These are phyloP conservation scores for Tardiomyces digboiensis DNA, from an alignment of 1,139 yeast genomes.

Conservation along the genomic window DNA sequence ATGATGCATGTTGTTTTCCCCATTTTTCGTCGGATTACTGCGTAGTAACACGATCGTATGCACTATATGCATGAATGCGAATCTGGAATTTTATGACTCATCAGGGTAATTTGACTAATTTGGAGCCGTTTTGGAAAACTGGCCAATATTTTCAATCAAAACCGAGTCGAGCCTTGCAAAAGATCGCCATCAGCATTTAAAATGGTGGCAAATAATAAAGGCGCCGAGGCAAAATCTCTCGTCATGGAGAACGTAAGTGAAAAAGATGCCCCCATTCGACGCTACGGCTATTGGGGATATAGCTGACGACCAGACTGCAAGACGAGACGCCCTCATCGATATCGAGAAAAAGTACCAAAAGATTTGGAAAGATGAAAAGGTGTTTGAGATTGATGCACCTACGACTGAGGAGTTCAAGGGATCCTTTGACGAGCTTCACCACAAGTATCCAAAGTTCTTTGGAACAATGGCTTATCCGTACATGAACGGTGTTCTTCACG, in stretches of 20 bases:
- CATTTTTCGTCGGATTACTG: too few species aligned
- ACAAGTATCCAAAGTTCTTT: slow-evolving; percentile 77
- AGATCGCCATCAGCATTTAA: too few species aligned
- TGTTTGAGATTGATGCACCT: slow-evolving; percentile 87
- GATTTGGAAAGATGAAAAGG: slow-evolving; percentile 77
- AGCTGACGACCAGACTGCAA: slow-evolving; percentile 43
- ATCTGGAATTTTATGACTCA: too few species aligned
- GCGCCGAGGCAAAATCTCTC: slow-evolving; percentile 24
- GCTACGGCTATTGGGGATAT: not conserved
- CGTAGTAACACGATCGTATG: too few species aligned
- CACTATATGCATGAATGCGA: too few species aligned
- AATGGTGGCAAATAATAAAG: not conserved
- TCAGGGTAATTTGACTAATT: too few species aligned
- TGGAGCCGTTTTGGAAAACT: too few species aligned
- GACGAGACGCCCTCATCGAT: slow-evolving; percentile 88
- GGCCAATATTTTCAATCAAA: too few species aligned
- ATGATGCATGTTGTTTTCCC: not conserved
- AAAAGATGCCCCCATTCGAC: slow-evolving; percentile 15
- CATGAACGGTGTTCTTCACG: slow-evolving; percentile 98
- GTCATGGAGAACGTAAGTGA: slow-evolving; percentile 28
- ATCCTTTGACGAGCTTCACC: slow-evolving; percentile 62
- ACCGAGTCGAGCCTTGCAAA: too few species aligned
- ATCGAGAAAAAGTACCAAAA: slow-evolving; percentile 87
- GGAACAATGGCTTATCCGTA: slow-evolving; percentile 98
- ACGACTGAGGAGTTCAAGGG: slow-evolving; percentile 52